Percentiles rank a stretch among this genome's conserved stretches.
These are phyloP conservation scores for Tylopilus plumbeoviolaceoides DNA, from an alignment of 768 basidiomycete genomes.

Conservation along the genomic window DNA sequence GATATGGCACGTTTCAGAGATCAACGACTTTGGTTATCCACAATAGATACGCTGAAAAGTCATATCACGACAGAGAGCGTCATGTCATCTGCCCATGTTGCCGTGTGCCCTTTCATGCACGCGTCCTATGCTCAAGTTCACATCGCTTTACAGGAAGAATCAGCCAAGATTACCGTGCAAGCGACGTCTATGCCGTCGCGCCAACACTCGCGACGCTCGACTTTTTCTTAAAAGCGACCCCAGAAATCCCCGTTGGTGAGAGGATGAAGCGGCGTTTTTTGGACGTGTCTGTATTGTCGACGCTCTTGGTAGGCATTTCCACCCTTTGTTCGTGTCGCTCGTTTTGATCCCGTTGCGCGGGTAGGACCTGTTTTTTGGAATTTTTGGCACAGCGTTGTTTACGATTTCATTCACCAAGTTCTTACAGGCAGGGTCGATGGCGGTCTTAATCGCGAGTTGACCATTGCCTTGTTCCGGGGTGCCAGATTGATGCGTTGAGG, in stretches of 20 bases:
- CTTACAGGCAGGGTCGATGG: slow-evolving; percentile 81
- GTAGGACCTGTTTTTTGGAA: slow-evolving; percentile 96
- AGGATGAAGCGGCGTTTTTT: slow-evolving; percentile 75
- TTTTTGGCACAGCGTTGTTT: slow-evolving; percentile 93
- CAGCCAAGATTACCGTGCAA: slow-evolving; percentile 42
- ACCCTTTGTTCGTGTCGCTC: not conserved
- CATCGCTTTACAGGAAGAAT: slow-evolving; percentile 69
- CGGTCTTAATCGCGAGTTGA: slow-evolving; percentile 80
- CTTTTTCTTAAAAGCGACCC: slow-evolving; percentile 41
- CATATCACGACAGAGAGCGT: slow-evolving; percentile 99
- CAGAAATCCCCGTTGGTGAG: slow-evolving; percentile 65
- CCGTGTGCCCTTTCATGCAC: slow-evolving; percentile 44
- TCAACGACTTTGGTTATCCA: slow-evolving; percentile 98
- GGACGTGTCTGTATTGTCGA: slow-evolving; percentile 66
- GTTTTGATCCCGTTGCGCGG: not conserved
- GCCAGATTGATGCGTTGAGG: slow-evolving; percentile 78
- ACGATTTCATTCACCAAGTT: slow-evolving; percentile 94
- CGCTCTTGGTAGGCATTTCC: slow-evolving; percentile 62
- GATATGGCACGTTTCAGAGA: slow-evolving; percentile 52
- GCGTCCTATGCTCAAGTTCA: slow-evolving; percentile 1
- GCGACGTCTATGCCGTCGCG: slow-evolving; percentile 46
- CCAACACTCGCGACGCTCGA: slow-evolving; percentile 48
- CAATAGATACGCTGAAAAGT: slow-evolving; percentile 96
- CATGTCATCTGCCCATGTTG: slow-evolving; percentile 77
- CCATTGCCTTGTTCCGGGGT: slow-evolving; percentile 81